Evolutionary conservation across 129 eudicot genomes (phyloP).

Genomic region (Cynara cardunculus): DNA sequence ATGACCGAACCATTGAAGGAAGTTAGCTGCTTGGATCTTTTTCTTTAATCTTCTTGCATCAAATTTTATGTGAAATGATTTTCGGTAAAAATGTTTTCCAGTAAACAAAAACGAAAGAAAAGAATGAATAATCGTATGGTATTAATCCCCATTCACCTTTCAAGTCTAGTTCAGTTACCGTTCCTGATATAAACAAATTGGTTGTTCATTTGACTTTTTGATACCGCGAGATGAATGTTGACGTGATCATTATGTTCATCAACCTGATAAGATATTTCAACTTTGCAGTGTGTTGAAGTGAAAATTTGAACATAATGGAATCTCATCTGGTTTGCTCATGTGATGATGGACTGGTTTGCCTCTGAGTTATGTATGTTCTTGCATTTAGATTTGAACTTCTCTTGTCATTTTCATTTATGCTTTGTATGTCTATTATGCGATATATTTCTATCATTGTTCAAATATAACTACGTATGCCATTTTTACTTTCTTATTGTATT

Average conservation of each 20-base stretch:
- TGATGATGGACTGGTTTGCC: constrained; percentile 18
- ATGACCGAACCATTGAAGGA: not conserved
- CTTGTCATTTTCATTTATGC: not conserved
- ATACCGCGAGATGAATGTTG: not conserved
- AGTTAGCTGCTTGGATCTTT: not conserved
- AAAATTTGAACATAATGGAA: constrained; percentile 25
- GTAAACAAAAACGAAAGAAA: not conserved
- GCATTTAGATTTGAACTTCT: constrained; percentile 1
- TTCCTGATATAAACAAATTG: not conserved
- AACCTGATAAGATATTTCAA: constrained; percentile 5
- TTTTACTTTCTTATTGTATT: constrained; percentile 3
- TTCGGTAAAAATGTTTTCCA: not conserved
- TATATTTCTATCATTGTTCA: not conserved
- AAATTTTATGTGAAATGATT: not conserved
- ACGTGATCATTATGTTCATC: not conserved
- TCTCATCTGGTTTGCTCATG: constrained; percentile 12
- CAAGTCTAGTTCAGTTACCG: not conserved
- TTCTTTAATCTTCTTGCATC: not conserved
- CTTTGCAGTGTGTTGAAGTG: constrained; percentile 58
- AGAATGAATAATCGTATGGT: not conserved
- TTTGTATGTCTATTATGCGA: constrained; percentile 8
- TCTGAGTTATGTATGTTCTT: constrained; percentile 19
- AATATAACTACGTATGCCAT: constrained; percentile 4
- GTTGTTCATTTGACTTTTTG: constrained; percentile 8
- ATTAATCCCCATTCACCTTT: not conserved